Percentiles rank a stretch among this genome's conserved stretches.
These are phyloP conservation scores for Rhodomyrtus psidioides DNA, from an alignment of 441 rosid species.

Conservation along the genomic window DNA sequence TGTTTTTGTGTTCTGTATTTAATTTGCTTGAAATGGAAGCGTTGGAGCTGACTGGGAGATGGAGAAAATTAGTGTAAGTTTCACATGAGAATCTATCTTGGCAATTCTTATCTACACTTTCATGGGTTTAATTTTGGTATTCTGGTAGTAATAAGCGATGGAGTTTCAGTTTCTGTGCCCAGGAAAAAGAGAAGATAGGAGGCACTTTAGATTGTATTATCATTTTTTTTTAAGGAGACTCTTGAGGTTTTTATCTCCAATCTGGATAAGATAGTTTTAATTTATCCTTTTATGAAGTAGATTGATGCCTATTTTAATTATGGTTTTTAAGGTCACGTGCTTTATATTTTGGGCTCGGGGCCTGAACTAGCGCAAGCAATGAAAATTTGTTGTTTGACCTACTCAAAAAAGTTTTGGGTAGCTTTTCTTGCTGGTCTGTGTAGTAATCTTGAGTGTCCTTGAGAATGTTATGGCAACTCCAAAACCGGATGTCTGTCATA, in stretches of 20 bases:
- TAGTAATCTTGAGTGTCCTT: not conserved
- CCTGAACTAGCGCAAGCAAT: not conserved
- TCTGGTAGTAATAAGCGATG: not conserved
- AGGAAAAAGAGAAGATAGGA: not conserved
- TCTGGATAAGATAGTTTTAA: not conserved
- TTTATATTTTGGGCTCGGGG: not conserved
- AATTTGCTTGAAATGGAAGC: not conserved
- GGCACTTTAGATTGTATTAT: not conserved
- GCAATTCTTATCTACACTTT: not conserved
- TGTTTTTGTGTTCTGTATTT: not conserved
- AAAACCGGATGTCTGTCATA: not conserved
- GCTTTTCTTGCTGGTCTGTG: not conserved
- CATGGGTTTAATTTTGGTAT: not conserved
- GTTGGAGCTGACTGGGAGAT: not conserved
- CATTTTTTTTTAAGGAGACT: not conserved
- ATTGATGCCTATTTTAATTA: not conserved
- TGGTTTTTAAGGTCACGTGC: not conserved
- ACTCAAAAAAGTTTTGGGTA: not conserved
- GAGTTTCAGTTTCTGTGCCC: not conserved
- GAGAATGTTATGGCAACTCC: not conserved
- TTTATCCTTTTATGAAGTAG: not conserved
- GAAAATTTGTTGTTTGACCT: not conserved
- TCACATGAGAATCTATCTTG: not conserved
- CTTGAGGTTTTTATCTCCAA: not conserved
- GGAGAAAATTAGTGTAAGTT: not conserved